These are phyloP conservation scores for Nephelium lappaceum DNA, from an alignment of 345 rosid genomes.

Conservation along the genomic window DNA sequence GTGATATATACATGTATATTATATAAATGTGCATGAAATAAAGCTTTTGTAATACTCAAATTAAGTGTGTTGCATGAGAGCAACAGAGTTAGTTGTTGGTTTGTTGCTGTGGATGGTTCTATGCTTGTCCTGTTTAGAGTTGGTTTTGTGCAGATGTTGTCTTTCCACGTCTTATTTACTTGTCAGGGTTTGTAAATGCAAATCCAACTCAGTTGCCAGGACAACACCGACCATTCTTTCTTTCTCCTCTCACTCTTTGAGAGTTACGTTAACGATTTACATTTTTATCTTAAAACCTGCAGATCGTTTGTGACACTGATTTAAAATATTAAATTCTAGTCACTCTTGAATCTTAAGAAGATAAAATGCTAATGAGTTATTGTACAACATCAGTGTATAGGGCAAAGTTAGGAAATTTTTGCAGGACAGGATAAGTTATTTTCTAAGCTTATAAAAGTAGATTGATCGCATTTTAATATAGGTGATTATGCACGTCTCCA, in stretches of 20 bases:
- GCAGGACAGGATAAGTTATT: no score
- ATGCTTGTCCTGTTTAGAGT: conserved; percentile 22
- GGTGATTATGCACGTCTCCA: no score
- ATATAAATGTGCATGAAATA: conserved; percentile 4
- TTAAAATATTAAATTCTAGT: no score
- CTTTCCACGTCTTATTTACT: conserved; percentile 9
- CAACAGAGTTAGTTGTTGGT: conserved; percentile 13
- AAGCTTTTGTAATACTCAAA: background rate
- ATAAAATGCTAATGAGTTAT: background rate
- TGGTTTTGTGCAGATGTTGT: conserved; percentile 15
- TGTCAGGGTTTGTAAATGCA: background rate
- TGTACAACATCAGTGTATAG: no score
- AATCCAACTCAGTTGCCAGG: conserved; percentile 4
- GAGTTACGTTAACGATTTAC: no score
- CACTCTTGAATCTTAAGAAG: background rate
- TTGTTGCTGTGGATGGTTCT: conserved; percentile 28
- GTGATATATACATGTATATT: background rate
- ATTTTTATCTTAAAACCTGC: background rate
- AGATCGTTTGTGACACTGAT: background rate
- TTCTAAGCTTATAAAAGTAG: no score
- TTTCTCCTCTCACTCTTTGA: no score
- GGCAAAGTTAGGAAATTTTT: no score
- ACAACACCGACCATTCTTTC: background rate
- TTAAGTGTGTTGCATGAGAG: background rate
- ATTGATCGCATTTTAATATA: no score